phyloP scores from a whole-genome alignment of 495 filamentous ascomycete species.

The Sabuloglossum arenarium region DNA sequence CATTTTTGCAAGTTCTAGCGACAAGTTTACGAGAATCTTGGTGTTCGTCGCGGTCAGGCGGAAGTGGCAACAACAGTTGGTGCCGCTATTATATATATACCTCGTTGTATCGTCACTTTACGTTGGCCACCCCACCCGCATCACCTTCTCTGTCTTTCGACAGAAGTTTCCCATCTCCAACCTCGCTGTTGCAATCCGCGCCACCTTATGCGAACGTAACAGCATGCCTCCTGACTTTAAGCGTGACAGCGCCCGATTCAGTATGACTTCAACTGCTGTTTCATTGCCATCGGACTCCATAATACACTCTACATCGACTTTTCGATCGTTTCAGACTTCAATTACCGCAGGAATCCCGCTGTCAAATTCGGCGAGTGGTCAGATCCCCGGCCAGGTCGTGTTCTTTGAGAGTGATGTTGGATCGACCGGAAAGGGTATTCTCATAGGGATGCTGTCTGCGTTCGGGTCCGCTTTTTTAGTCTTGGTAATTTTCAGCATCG shows the following conservation, averaged over 20 bases:
- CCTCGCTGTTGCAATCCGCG: not conserved
- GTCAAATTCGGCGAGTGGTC: not conserved
- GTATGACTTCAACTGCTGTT: not conserved
- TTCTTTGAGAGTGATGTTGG: slow-evolving; percentile 7
- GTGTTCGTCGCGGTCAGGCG: not conserved
- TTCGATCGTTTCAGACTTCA: not conserved
- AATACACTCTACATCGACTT: not conserved
- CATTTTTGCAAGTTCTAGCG: not conserved
- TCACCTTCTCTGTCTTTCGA: not conserved
- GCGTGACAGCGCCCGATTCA: not conserved
- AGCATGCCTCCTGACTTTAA: not conserved
- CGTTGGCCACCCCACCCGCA: not conserved
- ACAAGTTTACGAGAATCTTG: not conserved
- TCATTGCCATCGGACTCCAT: not conserved
- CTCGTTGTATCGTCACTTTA: not conserved
- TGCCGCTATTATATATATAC: not conserved
- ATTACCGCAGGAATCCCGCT: not conserved
- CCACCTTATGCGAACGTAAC: not conserved
- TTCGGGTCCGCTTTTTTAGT: slow-evolving; percentile 83
- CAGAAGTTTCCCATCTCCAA: not conserved
- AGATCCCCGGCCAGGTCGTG: not conserved
- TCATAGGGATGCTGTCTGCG: slow-evolving; percentile 91
- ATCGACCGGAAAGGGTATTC: slow-evolving; percentile 56
- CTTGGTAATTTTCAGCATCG: slow-evolving; percentile 54
- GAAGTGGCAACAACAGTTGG: not conserved